A percentile compares a stretch with the other conserved stretches of the same genome.
Evolutionary conservation across 257 asterid species (phyloP).

Genomic region (Paraleonurus japonicus): DNA sequence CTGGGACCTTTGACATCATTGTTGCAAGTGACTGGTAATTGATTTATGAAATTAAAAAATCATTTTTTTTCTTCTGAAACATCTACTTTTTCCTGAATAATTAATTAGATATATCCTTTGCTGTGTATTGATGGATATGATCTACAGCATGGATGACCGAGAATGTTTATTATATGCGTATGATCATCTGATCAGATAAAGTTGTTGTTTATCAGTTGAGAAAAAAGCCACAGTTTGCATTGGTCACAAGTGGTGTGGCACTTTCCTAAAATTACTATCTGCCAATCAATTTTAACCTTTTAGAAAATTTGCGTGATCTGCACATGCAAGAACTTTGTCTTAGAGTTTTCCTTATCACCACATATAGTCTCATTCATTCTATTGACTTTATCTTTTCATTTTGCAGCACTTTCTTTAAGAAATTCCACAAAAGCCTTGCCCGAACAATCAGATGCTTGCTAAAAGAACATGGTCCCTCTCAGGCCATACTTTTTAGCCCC

Average conservation of each 20-base stretch:
- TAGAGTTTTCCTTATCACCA: constrained; percentile 11
- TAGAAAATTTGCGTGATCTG: background rate
- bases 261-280: constrained; percentile 17
- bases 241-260: background rate
- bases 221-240: background rate
- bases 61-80: background rate
- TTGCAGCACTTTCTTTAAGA: constrained; percentile 86
- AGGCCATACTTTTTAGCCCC: constrained; percentile 86
- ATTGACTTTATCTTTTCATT: constrained; percentile 28
- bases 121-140: constrained; percentile 1
- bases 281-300: constrained; percentile 20
- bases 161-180: background rate
- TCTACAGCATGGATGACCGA: background rate
- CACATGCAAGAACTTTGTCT: constrained; percentile 25
- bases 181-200: background rate
- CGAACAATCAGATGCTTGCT: constrained; percentile 70
- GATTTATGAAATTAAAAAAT: constrained; percentile 2
- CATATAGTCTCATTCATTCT: background rate
- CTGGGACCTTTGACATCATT: constrained; percentile 59
- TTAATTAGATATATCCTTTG: background rate
- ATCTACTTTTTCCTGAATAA: constrained; percentile 19
- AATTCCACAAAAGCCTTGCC: constrained; percentile 75
- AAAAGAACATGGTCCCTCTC: constrained; percentile 59
- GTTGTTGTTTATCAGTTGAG: background rate
- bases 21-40: constrained; percentile 96